These are phyloP conservation scores for Penstemon eatonii DNA, from an alignment of 257 asterid genomes.

Conservation along the genomic window DNA sequence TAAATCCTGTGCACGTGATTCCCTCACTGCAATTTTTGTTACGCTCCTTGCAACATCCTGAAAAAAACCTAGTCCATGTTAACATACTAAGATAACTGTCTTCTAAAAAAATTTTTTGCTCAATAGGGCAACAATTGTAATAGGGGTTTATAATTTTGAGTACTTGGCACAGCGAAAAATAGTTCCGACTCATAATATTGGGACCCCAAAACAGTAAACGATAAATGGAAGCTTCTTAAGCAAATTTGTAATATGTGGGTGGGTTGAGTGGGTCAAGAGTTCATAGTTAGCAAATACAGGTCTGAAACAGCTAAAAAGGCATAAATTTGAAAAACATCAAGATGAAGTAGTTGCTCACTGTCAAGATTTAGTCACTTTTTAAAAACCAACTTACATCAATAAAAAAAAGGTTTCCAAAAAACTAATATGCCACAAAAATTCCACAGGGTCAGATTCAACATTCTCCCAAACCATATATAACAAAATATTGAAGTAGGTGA, in stretches of 20 bases:
- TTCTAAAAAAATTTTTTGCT: neutral
- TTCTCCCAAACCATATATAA: neutral
- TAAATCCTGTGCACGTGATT: conserved; percentile 87
- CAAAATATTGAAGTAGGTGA: conserved; percentile 6
- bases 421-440: neutral
- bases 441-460: neutral
- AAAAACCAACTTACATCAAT: neutral
- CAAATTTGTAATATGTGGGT: neutral
- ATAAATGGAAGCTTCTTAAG: neutral
- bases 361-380: neutral
- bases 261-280: neutral
- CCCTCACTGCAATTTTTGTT: conserved; percentile 77
- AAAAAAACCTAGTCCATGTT: conserved; percentile 22
- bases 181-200: neutral
- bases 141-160: neutral
- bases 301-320: neutral
- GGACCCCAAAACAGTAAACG: conserved; percentile 1
- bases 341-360: neutral
- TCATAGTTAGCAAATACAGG: neutral
- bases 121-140: neutral
- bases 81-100: neutral
- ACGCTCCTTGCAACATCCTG: conserved; percentile 95
- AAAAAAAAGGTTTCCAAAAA: neutral
- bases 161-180: neutral
- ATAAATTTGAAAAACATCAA: neutral